Conservation (phyloP, 176 grass and related monocot genomes). For the Eleusine indica region DNA sequence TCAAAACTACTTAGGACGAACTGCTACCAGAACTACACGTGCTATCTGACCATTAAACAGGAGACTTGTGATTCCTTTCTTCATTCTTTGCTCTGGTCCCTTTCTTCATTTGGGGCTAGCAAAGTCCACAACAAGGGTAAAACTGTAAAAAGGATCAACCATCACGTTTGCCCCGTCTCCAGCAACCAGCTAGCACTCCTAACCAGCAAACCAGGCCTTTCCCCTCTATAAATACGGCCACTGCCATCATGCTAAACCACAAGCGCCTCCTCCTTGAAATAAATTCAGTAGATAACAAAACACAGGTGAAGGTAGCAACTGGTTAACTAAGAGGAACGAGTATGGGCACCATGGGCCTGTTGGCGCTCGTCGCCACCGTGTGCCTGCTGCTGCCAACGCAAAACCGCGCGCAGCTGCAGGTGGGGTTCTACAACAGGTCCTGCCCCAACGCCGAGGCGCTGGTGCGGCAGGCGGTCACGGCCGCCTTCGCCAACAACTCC, state of each 20-base stretch:
- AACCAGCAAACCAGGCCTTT: too few species aligned
- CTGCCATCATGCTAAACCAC: not conserved
- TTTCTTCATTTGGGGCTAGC: too few species aligned
- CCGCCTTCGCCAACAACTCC: slow-evolving; percentile 61
- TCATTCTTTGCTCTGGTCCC: too few species aligned
- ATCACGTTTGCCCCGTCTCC: too few species aligned
- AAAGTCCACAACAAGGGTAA: too few species aligned
- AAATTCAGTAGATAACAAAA: not conserved
- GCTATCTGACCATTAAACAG: too few species aligned
- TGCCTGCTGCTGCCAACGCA: slow-evolving; percentile 35
- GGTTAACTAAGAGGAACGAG: too few species aligned
- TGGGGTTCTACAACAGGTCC: slow-evolving; percentile 65
- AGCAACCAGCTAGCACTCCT: not conserved
- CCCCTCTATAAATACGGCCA: slow-evolving; percentile 23
- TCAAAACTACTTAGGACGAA: too few species aligned
- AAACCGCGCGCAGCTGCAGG: slow-evolving; percentile 40
- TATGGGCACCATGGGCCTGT: not conserved
- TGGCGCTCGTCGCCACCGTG: slow-evolving; percentile 21
- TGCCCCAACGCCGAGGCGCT: slow-evolving; percentile 71
- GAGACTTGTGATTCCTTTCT: too few species aligned
- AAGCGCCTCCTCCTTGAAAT: not conserved
- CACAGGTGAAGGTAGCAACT: not conserved
- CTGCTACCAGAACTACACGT: too few species aligned
- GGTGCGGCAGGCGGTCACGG: slow-evolving; percentile 57
- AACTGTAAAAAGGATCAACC: too few species aligned